A percentile compares a stretch with the other conserved stretches of the same genome.
Conservation (phyloP, 1,139 yeast genomes). For the Ashbya aceris region DNA sequence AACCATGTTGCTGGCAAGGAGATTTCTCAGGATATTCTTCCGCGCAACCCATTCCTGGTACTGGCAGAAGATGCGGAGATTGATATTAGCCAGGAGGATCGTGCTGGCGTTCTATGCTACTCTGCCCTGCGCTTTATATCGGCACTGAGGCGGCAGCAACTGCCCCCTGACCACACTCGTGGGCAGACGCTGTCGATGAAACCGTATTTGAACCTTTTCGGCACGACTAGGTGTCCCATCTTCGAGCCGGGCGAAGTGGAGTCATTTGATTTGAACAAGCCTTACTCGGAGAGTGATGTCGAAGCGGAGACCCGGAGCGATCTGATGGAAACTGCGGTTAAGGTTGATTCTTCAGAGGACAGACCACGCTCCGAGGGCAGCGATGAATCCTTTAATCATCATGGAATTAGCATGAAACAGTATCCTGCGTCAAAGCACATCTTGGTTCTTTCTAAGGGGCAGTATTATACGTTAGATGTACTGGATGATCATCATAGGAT, state of each 20-base stretch:
- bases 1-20: conserved; percentile 45
- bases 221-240: conserved; percentile 56
- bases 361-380: conserved; percentile 6
- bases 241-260: conserved; percentile 25
- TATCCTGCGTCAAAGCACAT: conserved; percentile 39
- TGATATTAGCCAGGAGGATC: conserved; percentile 52
- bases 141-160: conserved; percentile 43
- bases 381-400: conserved; percentile 17
- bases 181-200: conserved; percentile 53
- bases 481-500: conserved; percentile 36
- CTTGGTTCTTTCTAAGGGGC: conserved; percentile 50
- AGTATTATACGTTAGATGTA: conserved; percentile 54
- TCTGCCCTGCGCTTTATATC: conserved; percentile 58
- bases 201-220: conserved; percentile 57
- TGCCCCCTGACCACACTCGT: conserved; percentile 53
- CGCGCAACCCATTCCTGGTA: conserved; percentile 65
- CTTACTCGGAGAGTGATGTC: conserved; percentile 23
- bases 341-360: conserved; percentile 2
- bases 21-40: conserved; percentile 62
- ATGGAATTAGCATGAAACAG: conserved; percentile 34
- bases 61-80: conserved; percentile 65
- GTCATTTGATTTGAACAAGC: conserved; percentile 24
- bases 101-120: conserved; percentile 57
- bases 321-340: conserved; percentile 2
- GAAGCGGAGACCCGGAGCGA: conserved; percentile 11